Base-by-base conservation (phyloP, 805 yeast species). In the Candida vartiovaarae region DNA sequence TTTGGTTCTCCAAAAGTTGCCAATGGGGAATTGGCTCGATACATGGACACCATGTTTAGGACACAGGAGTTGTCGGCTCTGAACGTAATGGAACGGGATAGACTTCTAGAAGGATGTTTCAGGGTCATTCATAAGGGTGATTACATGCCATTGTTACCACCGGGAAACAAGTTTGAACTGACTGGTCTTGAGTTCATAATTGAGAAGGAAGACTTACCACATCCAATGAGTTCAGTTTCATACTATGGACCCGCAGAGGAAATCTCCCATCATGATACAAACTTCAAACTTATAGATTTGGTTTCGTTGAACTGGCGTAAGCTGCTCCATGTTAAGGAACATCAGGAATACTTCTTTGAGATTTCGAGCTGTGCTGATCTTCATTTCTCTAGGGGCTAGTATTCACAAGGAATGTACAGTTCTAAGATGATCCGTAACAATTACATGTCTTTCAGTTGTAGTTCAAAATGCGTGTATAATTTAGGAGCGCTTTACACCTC, bases 1-100 rank as follows among this genome's bases (percentile, higher is more conserved):
- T 79, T 67, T 62, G 95, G 83, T 1, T 71, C 77, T n/a, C 91
- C 93, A 0, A 78, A 76, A 48, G 68, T 84, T 25, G 84, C 86
- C 4, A 80, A 82, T 55, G 49, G 45, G 2, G 59, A 62, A 2
- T 66, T 83, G 56, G 66, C 74, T 11, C 56, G 62, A 33, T 81
- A 76, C 70, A 71, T 80, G 41, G 80, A 84, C 56, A 41, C 50
- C 0, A 39, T 74, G 5, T 80, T 79, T 49, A 55, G 65, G 8
- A 70, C 76, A 0, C 55, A 54, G 3, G 50, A 53, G 2, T 50
- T 56, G 4, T 42, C 45, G 3, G 46, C 43, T 8, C 43, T 31
- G 2, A 31, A 41, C 1, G 31, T 53, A 2, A 39, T 33, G 1
- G 57, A 52, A 11, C 36, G 15, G 20, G 20, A 15, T 15, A 15